Conservation (phyloP, 2,329 filamentous ascomycete species). For the Aspergillus fischeri region DNA sequence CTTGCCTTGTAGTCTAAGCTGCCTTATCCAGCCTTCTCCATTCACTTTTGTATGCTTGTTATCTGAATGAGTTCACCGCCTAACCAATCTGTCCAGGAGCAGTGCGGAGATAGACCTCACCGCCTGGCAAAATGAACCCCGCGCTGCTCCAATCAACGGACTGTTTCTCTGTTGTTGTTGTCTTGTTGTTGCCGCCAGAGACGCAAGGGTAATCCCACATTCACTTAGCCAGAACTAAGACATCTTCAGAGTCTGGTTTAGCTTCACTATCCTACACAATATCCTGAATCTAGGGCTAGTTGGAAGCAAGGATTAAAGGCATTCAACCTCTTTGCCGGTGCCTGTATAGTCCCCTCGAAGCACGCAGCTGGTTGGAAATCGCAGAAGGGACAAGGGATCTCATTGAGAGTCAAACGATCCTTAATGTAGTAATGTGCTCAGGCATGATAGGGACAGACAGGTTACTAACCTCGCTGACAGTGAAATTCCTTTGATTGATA, state of each 20-base stretch:
- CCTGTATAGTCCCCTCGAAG: not conserved
- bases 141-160: constrained; percentile 21
- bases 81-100: not conserved
- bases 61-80: constrained; percentile 10
- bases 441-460: not conserved
- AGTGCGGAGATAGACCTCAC: constrained; percentile 15
- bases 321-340: not conserved
- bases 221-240: not conserved
- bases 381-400: constrained; percentile 4
- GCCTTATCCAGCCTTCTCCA: not conserved
- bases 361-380: not conserved
- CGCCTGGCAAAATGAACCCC: constrained; percentile 32
- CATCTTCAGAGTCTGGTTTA: not conserved
- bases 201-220: constrained; percentile 19
- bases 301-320: not conserved
- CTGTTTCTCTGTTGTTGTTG: constrained; percentile 6
- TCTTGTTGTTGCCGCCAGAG: constrained; percentile 3
- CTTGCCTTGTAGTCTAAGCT: not conserved
- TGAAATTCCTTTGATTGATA: constrained; percentile 1
- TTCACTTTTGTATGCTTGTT: not conserved
- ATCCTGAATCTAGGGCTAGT: not conserved
- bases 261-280: not conserved
- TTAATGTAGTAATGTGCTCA: constrained; percentile 5
- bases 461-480: constrained; percentile 5
- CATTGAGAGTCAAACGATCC: constrained; percentile 9